phyloP scores from a whole-genome alignment of 2,329 filamentous ascomycete genomes.

The Pseudocercospora fuligena region DNA sequence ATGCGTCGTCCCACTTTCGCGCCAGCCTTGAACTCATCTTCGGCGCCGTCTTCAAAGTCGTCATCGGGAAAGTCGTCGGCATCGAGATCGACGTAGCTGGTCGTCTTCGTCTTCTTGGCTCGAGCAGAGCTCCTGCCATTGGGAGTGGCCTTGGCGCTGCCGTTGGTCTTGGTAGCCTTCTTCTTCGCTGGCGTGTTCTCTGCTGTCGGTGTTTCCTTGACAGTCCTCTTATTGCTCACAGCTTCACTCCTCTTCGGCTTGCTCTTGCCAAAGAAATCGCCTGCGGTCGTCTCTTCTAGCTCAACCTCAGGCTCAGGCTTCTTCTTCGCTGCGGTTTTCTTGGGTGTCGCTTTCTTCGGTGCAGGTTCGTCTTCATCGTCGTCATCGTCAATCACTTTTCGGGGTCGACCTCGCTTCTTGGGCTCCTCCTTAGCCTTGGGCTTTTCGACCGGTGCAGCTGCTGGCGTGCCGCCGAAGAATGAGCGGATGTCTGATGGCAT shows the following conservation, averaged over 20 bases:
- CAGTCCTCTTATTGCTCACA: constrained; percentile 31
- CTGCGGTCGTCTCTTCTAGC: constrained; percentile 62
- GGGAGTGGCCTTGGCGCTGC: constrained; percentile 41
- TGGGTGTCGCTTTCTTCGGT: constrained; percentile 43
- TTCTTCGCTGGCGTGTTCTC: constrained; percentile 44
- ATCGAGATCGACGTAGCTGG: constrained; percentile 45
- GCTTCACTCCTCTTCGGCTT: constrained; percentile 58
- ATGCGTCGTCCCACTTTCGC: constrained; percentile 59
- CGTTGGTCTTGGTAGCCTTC: constrained; percentile 41
- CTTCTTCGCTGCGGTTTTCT: constrained; percentile 63
- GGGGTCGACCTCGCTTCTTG: constrained; percentile 54
- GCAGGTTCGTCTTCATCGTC: constrained; percentile 60
- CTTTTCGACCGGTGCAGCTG: constrained; percentile 48
- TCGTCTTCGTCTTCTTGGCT: constrained; percentile 49
- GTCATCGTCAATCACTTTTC: constrained; percentile 80
- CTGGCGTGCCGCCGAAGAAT: constrained; percentile 83
- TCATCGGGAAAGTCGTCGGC: constrained; percentile 45
- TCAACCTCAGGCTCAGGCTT: constrained; percentile 33
- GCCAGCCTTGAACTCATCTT: constrained; percentile 82
- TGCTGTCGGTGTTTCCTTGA: constrained; percentile 19
- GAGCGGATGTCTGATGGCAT: constrained; percentile 89
- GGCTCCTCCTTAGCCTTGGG: constrained; percentile 41
- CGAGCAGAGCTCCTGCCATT: constrained; percentile 45
- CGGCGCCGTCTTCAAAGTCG: constrained; percentile 59
- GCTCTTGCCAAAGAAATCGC: constrained; percentile 64